Conservation (phyloP, 352 stramenopile species). For the Phytophthora macrochlamydospora region DNA sequence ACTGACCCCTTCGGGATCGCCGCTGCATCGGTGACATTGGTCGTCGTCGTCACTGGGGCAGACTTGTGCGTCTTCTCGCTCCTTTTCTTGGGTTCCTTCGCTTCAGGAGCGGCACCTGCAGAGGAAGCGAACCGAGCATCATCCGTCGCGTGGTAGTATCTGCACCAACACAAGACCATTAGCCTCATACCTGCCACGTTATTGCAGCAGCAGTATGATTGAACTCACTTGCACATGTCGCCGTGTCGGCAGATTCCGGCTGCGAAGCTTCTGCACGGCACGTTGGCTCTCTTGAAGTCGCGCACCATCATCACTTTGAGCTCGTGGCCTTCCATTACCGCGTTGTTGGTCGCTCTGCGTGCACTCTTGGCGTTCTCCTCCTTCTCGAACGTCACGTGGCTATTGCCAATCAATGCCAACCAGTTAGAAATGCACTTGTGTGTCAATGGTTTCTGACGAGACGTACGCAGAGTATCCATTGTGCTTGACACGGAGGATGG, state of each 20-base stretch:
- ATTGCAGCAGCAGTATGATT: background rate
- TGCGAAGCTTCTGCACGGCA: constrained; percentile 59
- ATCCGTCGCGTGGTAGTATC: constrained; percentile 39
- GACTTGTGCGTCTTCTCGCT: background rate
- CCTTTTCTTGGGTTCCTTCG: constrained; percentile 3
- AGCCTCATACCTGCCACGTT: background rate
- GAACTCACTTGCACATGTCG: constrained; percentile 73
- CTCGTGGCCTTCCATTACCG: constrained; percentile 59
- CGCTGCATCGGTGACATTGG: constrained; percentile 25
- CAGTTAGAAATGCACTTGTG: background rate
- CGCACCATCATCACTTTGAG: constrained; percentile 54
- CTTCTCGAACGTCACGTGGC: constrained; percentile 46
- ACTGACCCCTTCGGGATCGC: constrained; percentile 39
- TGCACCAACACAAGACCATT: constrained; percentile 9
- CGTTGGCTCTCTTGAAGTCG: constrained; percentile 42
- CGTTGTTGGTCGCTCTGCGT: constrained; percentile 44
- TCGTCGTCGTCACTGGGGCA: background rate
- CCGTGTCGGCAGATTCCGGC: constrained; percentile 66
- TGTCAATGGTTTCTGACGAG: background rate
- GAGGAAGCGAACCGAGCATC: constrained; percentile 10
- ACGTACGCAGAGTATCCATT: constrained; percentile 68
- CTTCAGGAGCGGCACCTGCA: constrained; percentile 3
- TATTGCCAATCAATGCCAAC: constrained; percentile 13
- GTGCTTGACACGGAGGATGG: constrained; percentile 54
- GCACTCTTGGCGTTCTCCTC: constrained; percentile 44